Conservation (phyloP, 306 rosid species). For the Cicer pinnatifidum region DNA sequence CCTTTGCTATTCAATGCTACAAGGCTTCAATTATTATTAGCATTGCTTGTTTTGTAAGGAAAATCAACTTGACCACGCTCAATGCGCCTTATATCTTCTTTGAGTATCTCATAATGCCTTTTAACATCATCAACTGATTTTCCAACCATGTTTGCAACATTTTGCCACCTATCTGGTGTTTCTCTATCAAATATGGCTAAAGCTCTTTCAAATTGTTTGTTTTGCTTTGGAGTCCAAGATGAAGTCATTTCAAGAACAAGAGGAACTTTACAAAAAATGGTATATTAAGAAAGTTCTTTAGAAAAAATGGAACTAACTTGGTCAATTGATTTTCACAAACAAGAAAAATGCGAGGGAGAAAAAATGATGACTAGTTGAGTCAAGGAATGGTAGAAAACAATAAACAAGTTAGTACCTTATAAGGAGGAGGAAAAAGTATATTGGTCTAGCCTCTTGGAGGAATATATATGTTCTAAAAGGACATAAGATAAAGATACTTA, state of each 20-base stretch:
- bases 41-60: conserved; percentile 58
- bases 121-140: conserved; percentile 79
- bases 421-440: conserved; percentile 56
- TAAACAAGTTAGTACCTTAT: conserved; percentile 57
- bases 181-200: conserved; percentile 70
- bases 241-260: conserved; percentile 58
- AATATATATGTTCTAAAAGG: conserved; percentile 61
- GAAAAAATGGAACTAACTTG: conserved; percentile 26
- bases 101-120: conserved; percentile 74
- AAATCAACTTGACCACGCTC: conserved; percentile 68
- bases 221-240: conserved; percentile 73
- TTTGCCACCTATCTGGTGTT: conserved; percentile 83
- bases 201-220: conserved; percentile 74
- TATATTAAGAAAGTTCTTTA: background rate
- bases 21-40: conserved; percentile 43
- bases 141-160: conserved; percentile 72
- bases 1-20: conserved; percentile 37
- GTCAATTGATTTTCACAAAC: conserved; percentile 17
- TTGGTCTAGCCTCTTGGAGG: conserved; percentile 53
- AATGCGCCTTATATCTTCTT: conserved; percentile 72
- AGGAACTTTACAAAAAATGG: conserved; percentile 2
- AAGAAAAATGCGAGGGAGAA: background rate
- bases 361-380: conserved; percentile 9
- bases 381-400: conserved; percentile 51
- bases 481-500: conserved; percentile 56